Conservation (phyloP, 495 filamentous ascomycete genomes). For the Penicillium riverlandense region DNA sequence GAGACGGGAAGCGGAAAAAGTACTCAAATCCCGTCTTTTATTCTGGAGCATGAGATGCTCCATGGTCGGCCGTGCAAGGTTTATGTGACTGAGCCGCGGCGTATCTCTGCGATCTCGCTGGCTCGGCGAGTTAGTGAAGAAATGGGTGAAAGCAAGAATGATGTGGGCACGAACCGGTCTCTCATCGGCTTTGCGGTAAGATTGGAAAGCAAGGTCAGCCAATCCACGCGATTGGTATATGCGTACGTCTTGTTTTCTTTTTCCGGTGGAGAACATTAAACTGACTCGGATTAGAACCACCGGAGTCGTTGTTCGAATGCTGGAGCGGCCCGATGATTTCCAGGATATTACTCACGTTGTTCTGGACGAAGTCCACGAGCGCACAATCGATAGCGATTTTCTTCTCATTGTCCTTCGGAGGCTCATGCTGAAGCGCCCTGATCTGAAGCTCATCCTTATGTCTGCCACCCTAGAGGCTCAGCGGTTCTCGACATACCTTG, state of each 20-base stretch:
- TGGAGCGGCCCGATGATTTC: conserved; percentile 79
- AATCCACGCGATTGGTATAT: conserved; percentile 77
- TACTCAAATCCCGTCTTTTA: conserved; percentile 88
- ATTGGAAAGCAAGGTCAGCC: conserved; percentile 75
- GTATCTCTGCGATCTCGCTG: conserved; percentile 92
- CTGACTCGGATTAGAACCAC: conserved; percentile 36
- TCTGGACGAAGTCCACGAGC: conserved; percentile 91
- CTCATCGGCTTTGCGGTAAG: conserved; percentile 92
- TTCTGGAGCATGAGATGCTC: conserved; percentile 80
- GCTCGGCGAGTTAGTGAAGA: conserved; percentile 90
- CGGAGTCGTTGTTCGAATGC: conserved; percentile 94
- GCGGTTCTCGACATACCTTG: conserved; percentile 80
- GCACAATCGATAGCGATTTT: conserved; percentile 93
- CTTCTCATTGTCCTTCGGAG: conserved; percentile 83
- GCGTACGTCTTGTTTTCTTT: conserved; percentile 40
- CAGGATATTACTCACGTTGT: conserved; percentile 86
- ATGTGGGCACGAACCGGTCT: conserved; percentile 74
- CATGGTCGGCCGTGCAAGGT: conserved; percentile 79
- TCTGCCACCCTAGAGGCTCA: conserved; percentile 92
- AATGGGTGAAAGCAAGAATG: conserved; percentile 73
- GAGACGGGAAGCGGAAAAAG: conserved; percentile 97
- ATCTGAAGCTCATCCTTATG: conserved; percentile 86
- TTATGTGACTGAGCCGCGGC: conserved; percentile 90
- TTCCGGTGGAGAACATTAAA: neutral
- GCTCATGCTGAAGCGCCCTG: conserved; percentile 60